Base-by-base conservation (phyloP, 768 basidiomycete genomes). In the Lactifluus piperatus region DNA sequence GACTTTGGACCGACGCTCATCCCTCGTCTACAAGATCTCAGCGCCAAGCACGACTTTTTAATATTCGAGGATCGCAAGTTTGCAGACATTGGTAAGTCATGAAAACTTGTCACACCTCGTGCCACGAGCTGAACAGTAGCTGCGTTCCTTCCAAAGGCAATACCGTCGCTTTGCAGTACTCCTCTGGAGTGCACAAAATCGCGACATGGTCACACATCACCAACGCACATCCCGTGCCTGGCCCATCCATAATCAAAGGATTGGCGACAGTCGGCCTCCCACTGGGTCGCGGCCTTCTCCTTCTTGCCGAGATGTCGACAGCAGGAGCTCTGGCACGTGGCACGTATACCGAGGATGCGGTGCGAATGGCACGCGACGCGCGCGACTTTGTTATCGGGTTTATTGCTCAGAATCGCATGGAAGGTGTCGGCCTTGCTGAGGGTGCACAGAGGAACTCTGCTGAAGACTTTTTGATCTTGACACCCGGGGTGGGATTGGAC, bases 1-100 rank as follows among this genome's bases (percentile, higher is more conserved):
- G 94, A 98, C 73, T 98, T 93, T 71, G 83, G 93, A 45, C 71
- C 75, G 10, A 79, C 78, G 7, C 72, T 97, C 47, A 81, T 94
- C 56, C 75, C 82, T 43, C 76, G 79, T 45, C 77, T 99, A 43
- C 79, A 83, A 60, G 76, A 77, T 34, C 81, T 98, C 7, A 85
- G 86, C 68, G 68, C 72, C 47, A 86, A 88, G 69, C 84, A 97
- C 63, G 91, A 97, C 68, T 99, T 98, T 74, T 71, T 95, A 53
- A 94, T 97, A 66, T 99, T 98, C 66, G 97, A 98, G 75, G 97
- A 99, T 75, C 79, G 97, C 64, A 99, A 99, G 72, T 99, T 99
- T 67, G 95, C 97, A 4, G 97, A 99, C 72, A 98, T 99, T 53
- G 95, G 95, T 94, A 62, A 67, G 80, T 65, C 22, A 44, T 16